Conservation (phyloP, 768 basidiomycete genomes). For the Clitopilus passeckerianus region DNA sequence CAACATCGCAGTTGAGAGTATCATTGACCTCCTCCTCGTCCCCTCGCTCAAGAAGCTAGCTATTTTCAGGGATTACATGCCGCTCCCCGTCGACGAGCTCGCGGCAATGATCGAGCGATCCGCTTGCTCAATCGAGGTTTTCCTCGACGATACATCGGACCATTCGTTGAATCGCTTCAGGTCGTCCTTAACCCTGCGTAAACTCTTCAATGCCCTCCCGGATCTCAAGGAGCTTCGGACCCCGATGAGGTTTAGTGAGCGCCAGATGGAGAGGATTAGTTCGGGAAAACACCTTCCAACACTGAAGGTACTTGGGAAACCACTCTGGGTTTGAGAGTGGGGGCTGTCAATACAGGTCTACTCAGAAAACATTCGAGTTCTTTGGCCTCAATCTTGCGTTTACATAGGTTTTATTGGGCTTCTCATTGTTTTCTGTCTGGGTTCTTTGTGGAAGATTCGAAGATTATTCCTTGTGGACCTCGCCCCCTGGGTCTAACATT, state of each 20-base stretch:
- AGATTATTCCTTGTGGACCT: too few relatives aligned
- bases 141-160: background rate
- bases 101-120: background rate
- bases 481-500: too few relatives aligned
- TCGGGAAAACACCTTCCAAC: background rate
- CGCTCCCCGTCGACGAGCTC: background rate
- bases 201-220: background rate
- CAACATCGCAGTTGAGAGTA: background rate
- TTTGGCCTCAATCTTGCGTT: too few relatives aligned
- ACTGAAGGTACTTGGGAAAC: background rate
- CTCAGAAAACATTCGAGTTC: too few relatives aligned
- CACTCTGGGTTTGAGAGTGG: background rate
- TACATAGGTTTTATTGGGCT: too few relatives aligned
- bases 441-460: too few relatives aligned
- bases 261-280: background rate
- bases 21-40: background rate
- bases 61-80: background rate
- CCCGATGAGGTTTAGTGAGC: background rate
- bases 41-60: background rate
- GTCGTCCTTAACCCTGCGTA: background rate
- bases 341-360: too few relatives aligned
- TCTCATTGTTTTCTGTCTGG: too few relatives aligned
- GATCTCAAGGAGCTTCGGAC: background rate
- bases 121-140: background rate
- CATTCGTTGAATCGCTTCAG: background rate